Base-by-base conservation (phyloP, 306 rosid genomes). In the Citrullus amarus region DNA sequence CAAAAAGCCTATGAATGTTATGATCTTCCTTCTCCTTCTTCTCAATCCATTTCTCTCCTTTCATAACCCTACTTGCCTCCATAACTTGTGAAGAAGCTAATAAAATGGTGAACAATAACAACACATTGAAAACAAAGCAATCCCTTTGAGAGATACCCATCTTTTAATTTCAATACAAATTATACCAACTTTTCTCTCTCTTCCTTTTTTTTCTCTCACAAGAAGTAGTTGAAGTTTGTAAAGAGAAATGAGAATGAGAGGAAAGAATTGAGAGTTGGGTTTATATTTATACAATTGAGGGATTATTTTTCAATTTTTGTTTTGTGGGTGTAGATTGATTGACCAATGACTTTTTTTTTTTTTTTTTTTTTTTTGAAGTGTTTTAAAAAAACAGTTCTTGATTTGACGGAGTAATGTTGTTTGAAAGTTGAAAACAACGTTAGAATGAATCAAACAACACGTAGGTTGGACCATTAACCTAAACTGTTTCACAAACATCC, bases 1-100 rank as follows among this genome's bases (percentile, higher is more conserved):
- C 84, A 68, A 85, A 81, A 14, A 8, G 5, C 10, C 84, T 81
- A 76, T 48, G 53, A 8, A 5, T 36, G 8, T 48, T 10, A 48
- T 11, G 3, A 2, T 83, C 36, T 78, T 63, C 22, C 46, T 67
- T 16, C 20, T 81, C 62, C 85, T 63, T 11, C 46, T 67, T 16
- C 20, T 81, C 62, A 84, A 76, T 20, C 90, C 86, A 86, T 25
- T 46, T 38, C n/a, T 88, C 85, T 85, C 65, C 80, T 32, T 61
- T 81, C 79, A 89, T 71, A 1, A 83, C 78, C 79, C 94, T 91
- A 22, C 66, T 60, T 50, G 67, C 88, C 71, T 82, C 97, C 34
- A 69, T 11, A 38, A 75, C 8, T 69, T 84, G 69, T 66, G 85
- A 48, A 50, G 36, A 83, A 51, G 54, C 81, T 16, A 86, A 73